phyloP scores from a whole-genome alignment of 176 grass and related monocot genomes.

The Raddia guianensis region DNA sequence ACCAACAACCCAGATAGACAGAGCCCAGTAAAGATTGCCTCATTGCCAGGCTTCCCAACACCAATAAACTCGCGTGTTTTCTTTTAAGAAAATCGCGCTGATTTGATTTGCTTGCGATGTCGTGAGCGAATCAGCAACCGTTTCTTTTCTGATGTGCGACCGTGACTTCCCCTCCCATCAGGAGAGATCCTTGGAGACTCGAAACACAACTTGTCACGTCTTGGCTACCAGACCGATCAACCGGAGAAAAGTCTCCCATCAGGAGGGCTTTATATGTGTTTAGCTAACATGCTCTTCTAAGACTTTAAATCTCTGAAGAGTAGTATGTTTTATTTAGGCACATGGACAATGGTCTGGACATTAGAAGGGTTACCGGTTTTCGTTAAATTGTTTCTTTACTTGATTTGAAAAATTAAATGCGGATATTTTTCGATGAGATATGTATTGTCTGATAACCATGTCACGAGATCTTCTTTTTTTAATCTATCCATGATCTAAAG shows the following conservation, averaged over 20 bases:
- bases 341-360: background rate
- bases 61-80: too few species aligned
- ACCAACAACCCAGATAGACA: background rate
- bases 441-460: too few species aligned
- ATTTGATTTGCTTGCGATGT: constrained; percentile 1
- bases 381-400: background rate
- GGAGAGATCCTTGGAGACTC: background rate
- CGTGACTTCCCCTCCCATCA: constrained; percentile 5
- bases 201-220: constrained; percentile 22
- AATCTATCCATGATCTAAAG: too few species aligned
- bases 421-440: too few species aligned
- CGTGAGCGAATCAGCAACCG: constrained; percentile 23
- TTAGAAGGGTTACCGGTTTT: too few species aligned
- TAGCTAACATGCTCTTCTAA: background rate
- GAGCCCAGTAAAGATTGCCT: background rate
- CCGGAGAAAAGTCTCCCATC: background rate
- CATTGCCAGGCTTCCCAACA: background rate
- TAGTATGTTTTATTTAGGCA: background rate
- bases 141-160: constrained; percentile 14
- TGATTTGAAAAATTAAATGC: background rate
- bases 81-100: background rate
- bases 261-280: background rate
- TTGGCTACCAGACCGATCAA: background rate
- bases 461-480: too few species aligned
- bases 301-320: background rate